A percentile compares a stretch with the other conserved stretches of the same genome.
phyloP scores from a whole-genome alignment of 163 green algal genomes.

The Scenedesmus sp. region DNA sequence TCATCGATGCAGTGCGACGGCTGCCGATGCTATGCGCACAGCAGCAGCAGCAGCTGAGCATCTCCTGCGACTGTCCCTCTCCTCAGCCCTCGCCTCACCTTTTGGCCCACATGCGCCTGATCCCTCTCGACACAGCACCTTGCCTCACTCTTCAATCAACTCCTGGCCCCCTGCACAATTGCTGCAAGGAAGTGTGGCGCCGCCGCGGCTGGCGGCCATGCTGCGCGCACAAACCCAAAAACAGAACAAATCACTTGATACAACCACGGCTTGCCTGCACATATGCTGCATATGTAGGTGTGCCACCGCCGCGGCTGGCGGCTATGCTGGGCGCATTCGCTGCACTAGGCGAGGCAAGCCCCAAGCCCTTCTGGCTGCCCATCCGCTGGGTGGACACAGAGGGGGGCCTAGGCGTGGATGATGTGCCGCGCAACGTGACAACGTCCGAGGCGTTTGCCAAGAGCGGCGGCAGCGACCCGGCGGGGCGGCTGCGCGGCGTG shows the following conservation, averaged over 20 bases:
- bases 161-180: background rate
- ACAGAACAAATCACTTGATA: background rate
- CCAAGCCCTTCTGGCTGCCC: slow-evolving; percentile 31
- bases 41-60: too few species aligned
- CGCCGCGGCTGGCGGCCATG: background rate
- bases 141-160: background rate
- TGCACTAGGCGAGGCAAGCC: background rate
- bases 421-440: background rate
- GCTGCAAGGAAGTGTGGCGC: background rate
- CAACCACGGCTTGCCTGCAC: background rate
- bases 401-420: background rate
- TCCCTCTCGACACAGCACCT: background rate
- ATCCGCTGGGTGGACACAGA: background rate
- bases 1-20: too few species aligned
- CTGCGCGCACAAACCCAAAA: background rate
- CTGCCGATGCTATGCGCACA: too few species aligned
- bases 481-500: slow-evolving; percentile 8
- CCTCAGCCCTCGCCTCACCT: too few species aligned
- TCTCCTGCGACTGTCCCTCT: too few species aligned
- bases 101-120: too few species aligned
- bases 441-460: background rate
- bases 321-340: too few species aligned
- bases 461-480: background rate
- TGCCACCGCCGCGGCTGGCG: too few species aligned
- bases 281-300: too few species aligned